Evolutionary conservation across 495 filamentous ascomycete species (phyloP).

Genomic region (Penicillium atrosanguineum): DNA sequence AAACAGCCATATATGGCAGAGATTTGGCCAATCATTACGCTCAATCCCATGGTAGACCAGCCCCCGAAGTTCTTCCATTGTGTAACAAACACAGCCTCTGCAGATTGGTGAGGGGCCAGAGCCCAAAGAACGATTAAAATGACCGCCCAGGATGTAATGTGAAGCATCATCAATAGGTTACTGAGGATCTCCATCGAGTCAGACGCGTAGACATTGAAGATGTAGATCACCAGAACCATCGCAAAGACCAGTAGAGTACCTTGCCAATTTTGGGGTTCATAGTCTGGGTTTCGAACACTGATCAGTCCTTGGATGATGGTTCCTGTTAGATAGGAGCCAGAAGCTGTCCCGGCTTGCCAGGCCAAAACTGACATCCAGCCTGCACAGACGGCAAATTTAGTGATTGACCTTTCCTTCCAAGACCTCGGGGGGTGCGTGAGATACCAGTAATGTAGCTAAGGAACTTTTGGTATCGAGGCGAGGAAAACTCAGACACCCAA

Average conservation of each 20-base stretch:
- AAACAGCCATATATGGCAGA: conserved; percentile 36
- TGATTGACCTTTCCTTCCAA: too few relatives aligned
- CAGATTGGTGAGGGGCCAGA: conserved; percentile 34
- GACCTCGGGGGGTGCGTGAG: too few relatives aligned
- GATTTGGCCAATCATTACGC: conserved; percentile 49
- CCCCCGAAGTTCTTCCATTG: conserved; percentile 45
- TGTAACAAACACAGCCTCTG: conserved; percentile 42
- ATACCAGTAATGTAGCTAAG: conserved; percentile 45
- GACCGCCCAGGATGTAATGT: conserved; percentile 40
- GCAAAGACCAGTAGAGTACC: conserved; percentile 46
- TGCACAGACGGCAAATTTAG: background rate
- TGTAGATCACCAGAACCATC: conserved; percentile 34
- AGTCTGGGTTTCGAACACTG: conserved; percentile 33
- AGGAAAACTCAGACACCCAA: conserved; percentile 50
- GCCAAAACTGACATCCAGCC: conserved; percentile 48
- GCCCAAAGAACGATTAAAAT: conserved; percentile 38
- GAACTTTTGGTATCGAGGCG: conserved; percentile 37
- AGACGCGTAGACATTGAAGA: conserved; percentile 43
- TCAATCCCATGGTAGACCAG: conserved; percentile 48
- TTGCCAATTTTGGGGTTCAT: conserved; percentile 38
- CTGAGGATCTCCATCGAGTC: conserved; percentile 38
- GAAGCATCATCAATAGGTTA: conserved; percentile 36
- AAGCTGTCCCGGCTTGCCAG: conserved; percentile 39
- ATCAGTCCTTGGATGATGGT: conserved; percentile 48
- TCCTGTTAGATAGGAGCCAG: conserved; percentile 40